These are phyloP conservation scores for Spiraea crenata DNA, from an alignment of 331 rosid species.

Conservation along the genomic window DNA sequence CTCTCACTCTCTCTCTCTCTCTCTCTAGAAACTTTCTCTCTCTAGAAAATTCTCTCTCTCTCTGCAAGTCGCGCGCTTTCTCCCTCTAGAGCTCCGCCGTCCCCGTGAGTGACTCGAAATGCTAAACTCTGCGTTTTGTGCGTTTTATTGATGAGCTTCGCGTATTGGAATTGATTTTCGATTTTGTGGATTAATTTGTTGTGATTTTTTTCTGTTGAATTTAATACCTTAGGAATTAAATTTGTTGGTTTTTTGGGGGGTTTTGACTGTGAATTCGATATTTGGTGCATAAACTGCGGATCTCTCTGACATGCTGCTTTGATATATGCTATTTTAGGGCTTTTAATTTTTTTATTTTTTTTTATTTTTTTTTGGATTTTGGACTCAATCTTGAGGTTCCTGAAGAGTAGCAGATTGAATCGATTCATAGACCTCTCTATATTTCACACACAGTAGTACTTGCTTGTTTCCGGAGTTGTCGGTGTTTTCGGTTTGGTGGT, in stretches of 20 bases:
- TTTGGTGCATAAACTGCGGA: slow-evolving; percentile 46
- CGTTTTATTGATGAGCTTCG: slow-evolving; percentile 14
- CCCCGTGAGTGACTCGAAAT: slow-evolving; percentile 14
- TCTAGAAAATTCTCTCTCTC: neutral
- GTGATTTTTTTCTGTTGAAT: neutral
- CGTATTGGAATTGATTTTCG: neutral
- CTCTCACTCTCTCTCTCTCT: slow-evolving; percentile 11
- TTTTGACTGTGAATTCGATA: slow-evolving; percentile 36
- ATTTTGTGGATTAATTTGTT: neutral
- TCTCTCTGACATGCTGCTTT: slow-evolving; percentile 43
- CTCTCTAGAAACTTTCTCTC: no score
- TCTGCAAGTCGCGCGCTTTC: slow-evolving; percentile 16
- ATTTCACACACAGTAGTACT: slow-evolving; percentile 7
- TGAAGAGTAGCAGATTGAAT: slow-evolving; percentile 33
- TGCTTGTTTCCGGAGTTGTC: slow-evolving; percentile 21
- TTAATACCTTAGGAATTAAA: neutral
- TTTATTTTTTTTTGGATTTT: slow-evolving; percentile 24
- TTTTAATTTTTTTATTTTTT: neutral
- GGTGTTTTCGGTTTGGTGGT: slow-evolving; percentile 20
- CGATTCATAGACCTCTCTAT: slow-evolving; percentile 18
- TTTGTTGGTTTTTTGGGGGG: slow-evolving; percentile 1
- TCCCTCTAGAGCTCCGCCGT: slow-evolving; percentile 24
- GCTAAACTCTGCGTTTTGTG: slow-evolving; percentile 23
- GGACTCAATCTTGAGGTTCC: slow-evolving; percentile 27
- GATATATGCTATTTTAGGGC: slow-evolving; percentile 21